A percentile compares a stretch with the other conserved stretches of the same genome.
These are phyloP conservation scores for Closterium sp. DNA, from an alignment of 139 green algal species.

Conservation along the genomic window DNA sequence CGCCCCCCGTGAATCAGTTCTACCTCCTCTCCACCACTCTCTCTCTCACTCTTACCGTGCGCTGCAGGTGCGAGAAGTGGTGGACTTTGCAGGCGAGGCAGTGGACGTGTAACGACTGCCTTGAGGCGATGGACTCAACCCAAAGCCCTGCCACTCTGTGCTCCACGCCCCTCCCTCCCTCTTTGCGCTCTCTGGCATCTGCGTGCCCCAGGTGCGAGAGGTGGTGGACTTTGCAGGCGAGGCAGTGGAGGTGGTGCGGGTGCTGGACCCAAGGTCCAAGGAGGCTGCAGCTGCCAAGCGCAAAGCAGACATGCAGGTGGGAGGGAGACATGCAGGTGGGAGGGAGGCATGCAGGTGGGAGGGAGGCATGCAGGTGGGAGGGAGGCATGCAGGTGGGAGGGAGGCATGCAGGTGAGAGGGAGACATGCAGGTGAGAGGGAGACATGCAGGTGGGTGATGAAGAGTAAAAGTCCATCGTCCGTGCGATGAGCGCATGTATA, in stretches of 20 bases:
- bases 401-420: constrained; percentile 8
- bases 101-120: too few species aligned
- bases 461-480: too few species aligned
- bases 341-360: too few species aligned
- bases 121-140: too few species aligned
- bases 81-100: too few species aligned
- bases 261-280: constrained; percentile 44
- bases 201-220: constrained; percentile 30
- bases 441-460: too few species aligned
- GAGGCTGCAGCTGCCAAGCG: constrained; percentile 8
- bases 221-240: constrained; percentile 46
- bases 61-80: too few species aligned
- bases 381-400: too few species aligned
- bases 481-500: too few species aligned
- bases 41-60: too few species aligned
- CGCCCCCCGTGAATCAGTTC: background rate
- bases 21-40: background rate
- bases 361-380: background rate
- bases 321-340: background rate
- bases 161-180: background rate
- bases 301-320: constrained; percentile 23
- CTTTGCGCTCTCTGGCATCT: background rate
- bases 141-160: too few species aligned
- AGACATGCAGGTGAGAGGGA: background rate
- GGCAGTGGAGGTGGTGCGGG: constrained; percentile 21